phyloP scores from a whole-genome alignment of 2,329 filamentous ascomycete species.

The Phialocephala sp. region DNA sequence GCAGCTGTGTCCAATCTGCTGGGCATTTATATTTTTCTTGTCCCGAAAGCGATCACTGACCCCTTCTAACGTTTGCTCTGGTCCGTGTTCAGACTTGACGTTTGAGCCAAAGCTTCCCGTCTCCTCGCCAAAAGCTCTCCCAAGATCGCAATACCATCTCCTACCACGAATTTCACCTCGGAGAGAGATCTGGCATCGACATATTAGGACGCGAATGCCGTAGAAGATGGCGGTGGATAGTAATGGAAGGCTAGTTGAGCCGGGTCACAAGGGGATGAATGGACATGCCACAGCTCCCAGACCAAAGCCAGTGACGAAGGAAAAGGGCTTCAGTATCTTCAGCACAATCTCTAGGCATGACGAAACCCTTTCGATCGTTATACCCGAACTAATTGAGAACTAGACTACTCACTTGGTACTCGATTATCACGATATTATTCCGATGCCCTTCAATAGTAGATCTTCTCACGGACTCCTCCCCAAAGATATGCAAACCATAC shows the following conservation, averaged over 20 bases:
- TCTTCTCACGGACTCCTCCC: constrained; percentile 71
- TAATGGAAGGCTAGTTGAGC: constrained; percentile 46
- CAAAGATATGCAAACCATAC: constrained; percentile 85
- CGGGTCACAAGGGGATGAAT: constrained; percentile 44
- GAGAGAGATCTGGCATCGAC: constrained; percentile 15
- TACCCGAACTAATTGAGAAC: constrained; percentile 21
- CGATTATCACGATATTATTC: constrained; percentile 79
- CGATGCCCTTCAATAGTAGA: constrained; percentile 77
- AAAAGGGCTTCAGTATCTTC: constrained; percentile 47
- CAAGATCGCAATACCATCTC: not conserved
- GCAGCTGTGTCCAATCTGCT: not conserved
- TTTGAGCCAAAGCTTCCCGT: constrained; percentile 15
- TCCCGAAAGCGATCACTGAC: not conserved
- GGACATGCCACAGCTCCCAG: constrained; percentile 45
- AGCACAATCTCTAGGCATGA: constrained; percentile 61
- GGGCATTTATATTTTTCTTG: not conserved
- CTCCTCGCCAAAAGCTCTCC: constrained; percentile 16
- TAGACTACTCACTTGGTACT: constrained; percentile 85
- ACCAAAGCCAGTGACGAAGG: constrained; percentile 38
- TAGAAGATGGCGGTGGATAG: constrained; percentile 46
- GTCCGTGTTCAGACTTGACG: constrained; percentile 8
- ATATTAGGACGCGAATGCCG: constrained; percentile 32
- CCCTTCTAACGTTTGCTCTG: not conserved
- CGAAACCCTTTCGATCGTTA: not conserved
- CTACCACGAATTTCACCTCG: not conserved